Base-by-base conservation (phyloP, 345 rosid genomes). In the Raphanus sativus region DNA sequence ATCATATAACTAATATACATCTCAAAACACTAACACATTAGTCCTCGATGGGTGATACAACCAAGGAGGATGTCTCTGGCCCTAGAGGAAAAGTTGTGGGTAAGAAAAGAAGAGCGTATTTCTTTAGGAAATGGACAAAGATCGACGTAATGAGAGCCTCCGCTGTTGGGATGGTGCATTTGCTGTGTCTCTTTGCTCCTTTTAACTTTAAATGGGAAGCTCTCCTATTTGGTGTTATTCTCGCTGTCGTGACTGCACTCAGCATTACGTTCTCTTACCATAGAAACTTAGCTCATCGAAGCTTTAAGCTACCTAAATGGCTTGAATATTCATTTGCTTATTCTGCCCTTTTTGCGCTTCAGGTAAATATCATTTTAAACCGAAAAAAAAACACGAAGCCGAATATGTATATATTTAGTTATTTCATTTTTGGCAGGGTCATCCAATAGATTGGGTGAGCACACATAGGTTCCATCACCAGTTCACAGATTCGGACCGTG, bases 391-490 rank as follows among this genome's bases (percentile, higher is more conserved):
- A 2, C 10, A 21, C 17, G 60, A 17, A 13, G 4, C 4, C 4
- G 7, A 4, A 32, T 2, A 13, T 25, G 29, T 34, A 7, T 36
- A 36, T 34, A 1, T 7, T 15, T 9, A 48, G 52, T 11, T 13
- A 10, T 61, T 29, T 61, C 24, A 6, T 16, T 38, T 70, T 16
- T 9, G 5, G 1, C 36, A 75, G 83, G 86, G 77, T 42, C 79
- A 84, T 62, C 98, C 98, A 63, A 86, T 90, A 69, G 91, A 87
- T 70, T 94, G 97, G 97, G 97, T 90, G 40, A 91, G 98, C 85
- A 85, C 88, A 11, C 98, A 94, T 70, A 87, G 98, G 79, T 87
- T 87, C 67, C 97, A 94, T 62, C 97, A 94, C 75, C 86, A 87
- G 78, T 89, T 87, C 74, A 82, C 90, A 30, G 97, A 92, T 83